These are phyloP conservation scores for Microstegium vimineum DNA, from an alignment of 176 grass and related monocot species.

Conservation along the genomic window DNA sequence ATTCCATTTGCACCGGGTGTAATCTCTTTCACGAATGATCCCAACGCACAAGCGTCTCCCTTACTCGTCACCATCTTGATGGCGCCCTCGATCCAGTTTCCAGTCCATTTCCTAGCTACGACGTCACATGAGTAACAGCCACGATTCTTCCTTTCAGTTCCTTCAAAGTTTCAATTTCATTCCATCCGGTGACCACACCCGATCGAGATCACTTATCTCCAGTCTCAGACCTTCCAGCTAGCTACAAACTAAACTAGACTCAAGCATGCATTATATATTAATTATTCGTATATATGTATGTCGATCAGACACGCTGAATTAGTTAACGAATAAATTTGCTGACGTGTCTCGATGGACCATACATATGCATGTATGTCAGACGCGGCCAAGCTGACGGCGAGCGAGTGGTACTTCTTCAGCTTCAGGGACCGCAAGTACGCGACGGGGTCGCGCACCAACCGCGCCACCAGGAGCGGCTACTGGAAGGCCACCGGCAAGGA, in stretches of 20 bases:
- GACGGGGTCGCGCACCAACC: slow-evolving; percentile 74
- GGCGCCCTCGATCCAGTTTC: slow-evolving; percentile 6
- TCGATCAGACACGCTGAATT: background rate
- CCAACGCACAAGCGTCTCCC: background rate
- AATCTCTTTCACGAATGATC: slow-evolving; percentile 25
- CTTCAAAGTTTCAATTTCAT: slow-evolving; percentile 2
- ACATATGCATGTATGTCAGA: slow-evolving; percentile 6
- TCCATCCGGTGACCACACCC: background rate
- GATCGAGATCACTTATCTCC: background rate
- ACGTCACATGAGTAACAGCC: slow-evolving; percentile 53
- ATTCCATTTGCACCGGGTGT: slow-evolving; percentile 12
- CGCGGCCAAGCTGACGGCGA: slow-evolving; percentile 64
- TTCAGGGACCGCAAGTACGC: slow-evolving; percentile 89
- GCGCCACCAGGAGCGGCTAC: slow-evolving; percentile 77
- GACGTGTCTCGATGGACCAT: background rate
- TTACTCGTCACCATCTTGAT: slow-evolving; percentile 33
- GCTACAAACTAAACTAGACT: too few species aligned
- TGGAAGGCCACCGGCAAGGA: slow-evolving; percentile 96
- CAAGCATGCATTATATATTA: too few species aligned
- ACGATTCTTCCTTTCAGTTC: slow-evolving; percentile 22
- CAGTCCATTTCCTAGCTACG: slow-evolving; percentile 35
- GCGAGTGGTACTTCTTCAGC: slow-evolving; percentile 98
- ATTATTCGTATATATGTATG: too few species aligned
- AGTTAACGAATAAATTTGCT: background rate
- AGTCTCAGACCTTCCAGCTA: background rate